phyloP scores from a whole-genome alignment of 2,329 filamentous ascomycete genomes.

The Fusarium euwallaceae region DNA sequence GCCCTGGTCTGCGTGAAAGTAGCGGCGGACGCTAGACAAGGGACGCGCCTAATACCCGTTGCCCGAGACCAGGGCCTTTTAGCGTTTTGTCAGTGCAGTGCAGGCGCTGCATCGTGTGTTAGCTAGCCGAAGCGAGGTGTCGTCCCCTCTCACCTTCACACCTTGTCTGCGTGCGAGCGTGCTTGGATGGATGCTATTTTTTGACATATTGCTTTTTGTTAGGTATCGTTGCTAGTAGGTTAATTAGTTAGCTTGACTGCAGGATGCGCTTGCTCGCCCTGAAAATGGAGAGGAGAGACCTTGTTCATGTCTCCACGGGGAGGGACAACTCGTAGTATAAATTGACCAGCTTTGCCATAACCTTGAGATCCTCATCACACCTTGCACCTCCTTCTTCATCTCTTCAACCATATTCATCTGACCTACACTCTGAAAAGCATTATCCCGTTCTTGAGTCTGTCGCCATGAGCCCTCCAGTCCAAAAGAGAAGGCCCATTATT shows the following conservation, averaged over 20 bases:
- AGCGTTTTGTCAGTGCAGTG: neutral
- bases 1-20: neutral
- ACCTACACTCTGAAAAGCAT: neutral
- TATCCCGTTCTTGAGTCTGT: neutral
- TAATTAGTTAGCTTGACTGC: neutral
- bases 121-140: neutral
- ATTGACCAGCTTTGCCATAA: neutral
- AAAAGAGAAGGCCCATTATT: neutral
- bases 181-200: neutral
- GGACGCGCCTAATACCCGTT: neutral
- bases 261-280: slow-evolving; percentile 12
- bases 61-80: neutral
- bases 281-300: neutral
- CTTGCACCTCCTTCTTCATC: neutral
- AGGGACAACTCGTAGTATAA: neutral
- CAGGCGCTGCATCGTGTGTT: neutral
- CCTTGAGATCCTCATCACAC: neutral
- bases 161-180: neutral
- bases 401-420: neutral
- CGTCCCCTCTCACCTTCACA: neutral
- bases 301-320: neutral
- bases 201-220: neutral
- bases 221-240: neutral
- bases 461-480: neutral
- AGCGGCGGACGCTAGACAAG: neutral